Base-by-base conservation (phyloP, 2,329 filamentous ascomycete species). In the Paecilomyces fulvus region DNA sequence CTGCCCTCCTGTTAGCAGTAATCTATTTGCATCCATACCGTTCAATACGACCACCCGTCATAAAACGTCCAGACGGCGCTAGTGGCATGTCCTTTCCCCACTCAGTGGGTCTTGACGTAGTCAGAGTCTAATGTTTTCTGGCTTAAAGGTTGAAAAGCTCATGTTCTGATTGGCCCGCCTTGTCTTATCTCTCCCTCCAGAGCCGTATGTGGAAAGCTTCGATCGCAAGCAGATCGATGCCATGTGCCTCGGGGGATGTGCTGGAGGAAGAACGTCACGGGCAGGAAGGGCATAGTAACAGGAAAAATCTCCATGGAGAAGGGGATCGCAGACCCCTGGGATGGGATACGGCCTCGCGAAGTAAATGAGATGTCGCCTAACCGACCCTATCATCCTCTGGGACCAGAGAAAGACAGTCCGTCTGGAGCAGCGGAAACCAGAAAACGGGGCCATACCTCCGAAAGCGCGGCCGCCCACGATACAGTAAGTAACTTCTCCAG, bases 71-170 rank as follows among this genome's bases (percentile, higher is more conserved):
- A 25, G 31, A 28, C 25, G 25, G 25, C 25, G 25, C 25, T 37
- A 23, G 52, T 8, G 30, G n/a, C 17, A n/a, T 25, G 9, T 14
- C 20, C n/a, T n/a, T 58, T 61, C 59, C 59, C 64, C 63, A 62
- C 53, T 11, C 48, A 56, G 62, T 66, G 62, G 64, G 66, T 68
- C 67, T 68, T 71, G 68, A 72, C 69, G 68, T 72, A 69, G 67
- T 58, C 59, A 53, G 67, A 69, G 66, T 60, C 65, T 71, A 70
- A 70, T 70, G 67, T 65, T 60, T 60, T 61, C 63, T 62, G 62
- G 58, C 56, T 56, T 55, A 63, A 61, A 56, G 56, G 60, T 70
- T 66, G 65, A 58, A 68, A 71, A 66, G 33, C 58, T 60, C 25
- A 3, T 7, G 0, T 33, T n/a, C 57, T 72, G 60, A 72, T 72